Conservation (phyloP, 2,329 filamentous ascomycete species). For the Penicillium sumatraense region DNA sequence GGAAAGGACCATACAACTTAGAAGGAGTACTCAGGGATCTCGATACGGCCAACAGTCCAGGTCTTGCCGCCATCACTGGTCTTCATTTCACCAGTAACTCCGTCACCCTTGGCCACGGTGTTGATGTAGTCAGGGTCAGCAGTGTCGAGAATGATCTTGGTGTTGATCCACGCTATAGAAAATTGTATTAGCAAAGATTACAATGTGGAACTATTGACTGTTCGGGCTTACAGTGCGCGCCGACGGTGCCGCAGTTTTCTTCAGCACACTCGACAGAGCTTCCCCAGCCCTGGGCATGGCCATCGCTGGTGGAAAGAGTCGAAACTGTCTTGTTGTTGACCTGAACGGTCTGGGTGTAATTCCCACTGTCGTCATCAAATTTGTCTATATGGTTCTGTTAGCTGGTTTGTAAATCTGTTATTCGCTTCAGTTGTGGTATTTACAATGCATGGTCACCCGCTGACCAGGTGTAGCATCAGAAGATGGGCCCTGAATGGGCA, state of each 20-base stretch:
- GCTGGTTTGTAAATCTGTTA: neutral
- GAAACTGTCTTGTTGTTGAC: conserved; percentile 46
- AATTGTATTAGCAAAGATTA: neutral
- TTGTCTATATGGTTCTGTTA: conserved; percentile 30
- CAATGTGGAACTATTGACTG: no score
- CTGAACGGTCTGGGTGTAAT: conserved; percentile 47
- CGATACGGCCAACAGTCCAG: conserved; percentile 47
- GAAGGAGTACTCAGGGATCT: conserved; percentile 34
- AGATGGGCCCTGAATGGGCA: conserved; percentile 37
- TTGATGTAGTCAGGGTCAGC: conserved; percentile 40
- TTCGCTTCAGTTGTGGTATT: neutral
- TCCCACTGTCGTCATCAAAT: conserved; percentile 44
- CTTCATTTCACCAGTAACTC: conserved; percentile 48
- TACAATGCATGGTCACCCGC: conserved; percentile 49
- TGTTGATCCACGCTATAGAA: conserved; percentile 45
- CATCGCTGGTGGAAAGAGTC: conserved; percentile 51
- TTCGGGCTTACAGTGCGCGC: conserved; percentile 40
- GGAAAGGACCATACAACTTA: neutral
- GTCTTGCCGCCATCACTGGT: conserved; percentile 49
- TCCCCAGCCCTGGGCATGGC: conserved; percentile 50
- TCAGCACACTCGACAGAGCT: conserved; percentile 48
- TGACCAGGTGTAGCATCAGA: conserved; percentile 32
- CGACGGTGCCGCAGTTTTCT: conserved; percentile 46
- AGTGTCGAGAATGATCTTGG: conserved; percentile 42
- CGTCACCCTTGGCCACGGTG: conserved; percentile 42